Percentiles rank a stretch among this genome's conserved stretches.
phyloP scores from a whole-genome alignment of 1,139 yeast species.

The Diutina sp. region DNA sequence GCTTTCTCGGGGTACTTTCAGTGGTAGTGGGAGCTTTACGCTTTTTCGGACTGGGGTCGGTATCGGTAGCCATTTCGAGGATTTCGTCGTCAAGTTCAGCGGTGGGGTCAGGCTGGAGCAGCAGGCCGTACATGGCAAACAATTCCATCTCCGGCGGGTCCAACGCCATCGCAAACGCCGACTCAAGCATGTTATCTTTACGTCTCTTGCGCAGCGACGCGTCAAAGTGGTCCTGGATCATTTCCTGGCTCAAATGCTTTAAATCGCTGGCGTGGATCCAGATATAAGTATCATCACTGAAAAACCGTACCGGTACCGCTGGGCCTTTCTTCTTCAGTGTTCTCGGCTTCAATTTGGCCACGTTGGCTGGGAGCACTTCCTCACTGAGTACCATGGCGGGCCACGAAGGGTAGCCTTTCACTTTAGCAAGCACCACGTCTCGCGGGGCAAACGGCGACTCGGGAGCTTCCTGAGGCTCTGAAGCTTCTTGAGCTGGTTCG shows the following conservation, averaged over 20 bases:
- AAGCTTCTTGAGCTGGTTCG: not conserved
- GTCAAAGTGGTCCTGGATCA: slow-evolving; percentile 18
- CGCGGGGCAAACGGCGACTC: not conserved
- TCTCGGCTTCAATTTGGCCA: slow-evolving; percentile 36
- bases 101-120: slow-evolving; percentile 13
- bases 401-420: slow-evolving; percentile 74
- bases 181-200: slow-evolving; percentile 22
- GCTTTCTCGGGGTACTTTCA: no score
- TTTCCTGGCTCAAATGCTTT: slow-evolving; percentile 13
- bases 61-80: not conserved
- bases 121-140: slow-evolving; percentile 31
- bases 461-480: not conserved
- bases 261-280: slow-evolving; percentile 42
- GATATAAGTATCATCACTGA: slow-evolving; percentile 54
- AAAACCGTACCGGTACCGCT: slow-evolving; percentile 38
- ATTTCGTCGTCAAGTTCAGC: slow-evolving; percentile 7
- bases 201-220: slow-evolving; percentile 11
- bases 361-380: slow-evolving; percentile 40
- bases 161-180: slow-evolving; percentile 27
- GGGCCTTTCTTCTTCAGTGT: slow-evolving; percentile 12
- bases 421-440: slow-evolving; percentile 53
- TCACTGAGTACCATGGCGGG: slow-evolving; percentile 67
- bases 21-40: no score
- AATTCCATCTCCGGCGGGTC: slow-evolving; percentile 31
- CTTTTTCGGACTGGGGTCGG: not conserved